Evolutionary conservation across 2,329 filamentous ascomycete species (phyloP), one percentile per base, ranked within the genome.

Genomic region (Fusarium ramigenum): DNA sequence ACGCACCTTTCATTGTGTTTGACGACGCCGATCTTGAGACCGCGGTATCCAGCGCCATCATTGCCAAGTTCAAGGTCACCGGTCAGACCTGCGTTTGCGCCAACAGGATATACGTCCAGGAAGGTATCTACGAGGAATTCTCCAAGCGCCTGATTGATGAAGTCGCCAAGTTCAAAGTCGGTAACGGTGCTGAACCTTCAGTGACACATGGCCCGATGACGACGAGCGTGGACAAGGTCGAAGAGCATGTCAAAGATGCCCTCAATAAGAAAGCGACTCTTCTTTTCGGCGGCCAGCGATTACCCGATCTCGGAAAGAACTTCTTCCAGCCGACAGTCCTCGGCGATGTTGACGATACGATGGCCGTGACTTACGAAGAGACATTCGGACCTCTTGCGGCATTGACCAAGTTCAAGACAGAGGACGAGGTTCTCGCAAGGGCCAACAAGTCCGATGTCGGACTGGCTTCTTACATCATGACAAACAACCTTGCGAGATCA

Each of bases 81-180:
- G 95, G 95, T 28, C 95, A 98, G 85, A 97, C 95, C 0, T 98
- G 95, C 81, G 94, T 97, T 18, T 94, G 92, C 77, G 92, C 92
- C 15, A 95, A 95, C 83, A 87, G 93, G 23, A 88, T 95, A 69
- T 94, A 91, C 80, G 87, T 95, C 8, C 93, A 95, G 81, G 85
- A 87, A 42, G 89, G 88, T 59, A 88, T 95, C 79, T 93, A 95
- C 82, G 91, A 94, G 74, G 83, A 86, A 40, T 95, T 95, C 77
- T 86, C 88, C 11, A 77, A 85, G 57, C 88, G 87, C 37, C 89
- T 95, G 66, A 88, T 90, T 18, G 90, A 89, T 69, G 91, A 92
- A 78, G 92, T 94, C 39, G 87, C 87, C 78, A 84, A 82, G 34
- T 94, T 95, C 85, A 90, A 88, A 76, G 90, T 94, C 61, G 93